Evolutionary conservation across 2,329 filamentous ascomycete species (phyloP).

Genomic region (Talaromyces amestolkiae): DNA sequence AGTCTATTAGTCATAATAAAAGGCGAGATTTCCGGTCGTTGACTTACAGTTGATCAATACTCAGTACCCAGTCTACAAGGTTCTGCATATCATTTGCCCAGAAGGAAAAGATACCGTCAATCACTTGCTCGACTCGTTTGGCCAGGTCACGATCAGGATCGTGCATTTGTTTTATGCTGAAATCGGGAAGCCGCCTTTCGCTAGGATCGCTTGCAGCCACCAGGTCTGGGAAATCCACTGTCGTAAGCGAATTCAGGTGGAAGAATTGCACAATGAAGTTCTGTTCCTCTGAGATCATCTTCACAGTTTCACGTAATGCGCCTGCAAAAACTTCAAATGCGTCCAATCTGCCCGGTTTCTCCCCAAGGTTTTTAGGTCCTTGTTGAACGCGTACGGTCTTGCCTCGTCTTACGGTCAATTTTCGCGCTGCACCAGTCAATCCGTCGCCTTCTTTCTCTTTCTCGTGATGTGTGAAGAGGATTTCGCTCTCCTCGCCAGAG

Average conservation of each 20-base stretch:
- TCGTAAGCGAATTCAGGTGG: conserved; percentile 82
- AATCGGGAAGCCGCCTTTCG: conserved; percentile 67
- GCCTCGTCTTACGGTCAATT: conserved; percentile 89
- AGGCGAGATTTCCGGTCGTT: background rate
- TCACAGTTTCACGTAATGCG: conserved; percentile 76
- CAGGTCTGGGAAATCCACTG: conserved; percentile 77
- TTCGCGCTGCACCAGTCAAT: conserved; percentile 73
- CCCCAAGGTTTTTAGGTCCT: conserved; percentile 47
- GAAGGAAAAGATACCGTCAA: conserved; percentile 85
- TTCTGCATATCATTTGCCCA: conserved; percentile 74
- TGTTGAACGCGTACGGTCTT: conserved; percentile 61
- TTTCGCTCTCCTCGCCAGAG: conserved; percentile 72
- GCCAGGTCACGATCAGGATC: conserved; percentile 86
- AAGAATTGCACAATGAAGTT: conserved; percentile 98
- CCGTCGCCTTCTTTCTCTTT: conserved; percentile 74
- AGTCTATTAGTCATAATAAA: conserved; percentile 23
- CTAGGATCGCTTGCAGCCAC: conserved; percentile 66
- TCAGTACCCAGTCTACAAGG: conserved; percentile 79
- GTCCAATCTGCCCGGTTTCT: conserved; percentile 64
- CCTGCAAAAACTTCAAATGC: conserved; percentile 79
- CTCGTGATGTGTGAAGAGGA: conserved; percentile 87
- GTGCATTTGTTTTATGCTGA: conserved; percentile 72
- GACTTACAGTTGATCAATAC: conserved; percentile 75
- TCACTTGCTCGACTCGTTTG: conserved; percentile 77
- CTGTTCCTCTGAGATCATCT: conserved; percentile 85